Evolutionary conservation across 1,284 basidiomycete species (phyloP).

Genomic region (Moniliella sp.): DNA sequence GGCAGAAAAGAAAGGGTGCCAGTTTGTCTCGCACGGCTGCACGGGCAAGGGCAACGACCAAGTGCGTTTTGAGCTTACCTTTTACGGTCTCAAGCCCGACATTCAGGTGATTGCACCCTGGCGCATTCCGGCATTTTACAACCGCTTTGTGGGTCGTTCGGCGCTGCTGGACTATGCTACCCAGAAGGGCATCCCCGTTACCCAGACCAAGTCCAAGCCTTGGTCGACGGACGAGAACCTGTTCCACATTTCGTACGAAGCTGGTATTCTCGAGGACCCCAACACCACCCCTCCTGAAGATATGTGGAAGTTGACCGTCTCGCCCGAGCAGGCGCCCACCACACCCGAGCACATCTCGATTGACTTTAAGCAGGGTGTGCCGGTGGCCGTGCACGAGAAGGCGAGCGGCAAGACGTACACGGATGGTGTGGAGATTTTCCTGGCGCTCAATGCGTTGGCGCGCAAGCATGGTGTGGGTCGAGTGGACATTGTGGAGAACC

Average conservation of each 20-base stretch:
- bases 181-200: slow-evolving; percentile 71
- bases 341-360: slow-evolving; percentile 52
- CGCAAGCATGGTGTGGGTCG: slow-evolving; percentile 88
- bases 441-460: slow-evolving; percentile 69
- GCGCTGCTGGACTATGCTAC: slow-evolving; percentile 76
- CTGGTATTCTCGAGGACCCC: slow-evolving; percentile 92
- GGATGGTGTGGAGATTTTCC: slow-evolving; percentile 86
- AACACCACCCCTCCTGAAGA: slow-evolving; percentile 81
- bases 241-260: slow-evolving; percentile 99
- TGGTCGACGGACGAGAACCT: slow-evolving; percentile 98
- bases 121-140: slow-evolving; percentile 89
- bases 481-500: slow-evolving; percentile 92
- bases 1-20: slow-evolving; percentile 50
- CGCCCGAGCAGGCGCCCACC: slow-evolving; percentile 60
- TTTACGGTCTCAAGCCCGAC: slow-evolving; percentile 91
- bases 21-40: slow-evolving; percentile 85
- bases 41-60: slow-evolving; percentile 99
- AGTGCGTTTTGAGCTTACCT: slow-evolving; percentile 94
- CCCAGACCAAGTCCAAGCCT: slow-evolving; percentile 85
- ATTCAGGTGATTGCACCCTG: slow-evolving; percentile 98
- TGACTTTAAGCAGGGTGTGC: slow-evolving; percentile 58
- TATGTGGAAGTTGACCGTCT: slow-evolving; percentile 94
- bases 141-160: slow-evolving; percentile 82
- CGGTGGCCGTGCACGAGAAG: slow-evolving; percentile 17
- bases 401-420: slow-evolving; percentile 38